Evolutionary conservation across 306 rosid species (phyloP).

Genomic region (Senna siamea): DNA sequence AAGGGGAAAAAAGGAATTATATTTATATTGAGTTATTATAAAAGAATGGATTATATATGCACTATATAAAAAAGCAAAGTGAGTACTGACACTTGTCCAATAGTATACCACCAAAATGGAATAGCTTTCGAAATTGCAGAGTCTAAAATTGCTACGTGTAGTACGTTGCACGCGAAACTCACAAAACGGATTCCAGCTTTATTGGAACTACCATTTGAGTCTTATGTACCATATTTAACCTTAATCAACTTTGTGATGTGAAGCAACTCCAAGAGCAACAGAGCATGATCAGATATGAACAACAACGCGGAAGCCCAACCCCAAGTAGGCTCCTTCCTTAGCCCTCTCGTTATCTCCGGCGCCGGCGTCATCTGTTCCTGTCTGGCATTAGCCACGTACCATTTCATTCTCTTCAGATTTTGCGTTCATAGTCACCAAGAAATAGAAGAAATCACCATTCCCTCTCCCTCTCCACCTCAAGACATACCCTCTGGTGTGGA

Average conservation of each 20-base stretch:
- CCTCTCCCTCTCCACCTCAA: background rate
- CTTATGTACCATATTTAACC: conserved; percentile 21
- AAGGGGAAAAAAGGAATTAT: no score
- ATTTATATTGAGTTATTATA: background rate
- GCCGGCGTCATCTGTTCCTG: conserved; percentile 40
- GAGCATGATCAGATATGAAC: conserved; percentile 31
- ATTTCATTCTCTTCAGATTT: conserved; percentile 37
- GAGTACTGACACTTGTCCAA: conserved; percentile 42
- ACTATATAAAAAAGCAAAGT: background rate
- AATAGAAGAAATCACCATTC: background rate
- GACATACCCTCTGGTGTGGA: background rate
- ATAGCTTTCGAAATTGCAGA: background rate
- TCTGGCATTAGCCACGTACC: conserved; percentile 45
- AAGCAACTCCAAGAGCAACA: background rate
- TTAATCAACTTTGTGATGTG: background rate
- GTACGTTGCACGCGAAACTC: conserved; percentile 35
- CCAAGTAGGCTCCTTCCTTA: conserved; percentile 19
- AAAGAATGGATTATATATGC: background rate
- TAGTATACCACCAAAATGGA: conserved; percentile 21
- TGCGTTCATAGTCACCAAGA: conserved; percentile 25
- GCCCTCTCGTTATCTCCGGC: conserved; percentile 51
- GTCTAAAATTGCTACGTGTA: conserved; percentile 34
- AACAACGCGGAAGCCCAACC: background rate
- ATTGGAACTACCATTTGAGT: conserved; percentile 29
- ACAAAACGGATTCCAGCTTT: conserved; percentile 36